phyloP scores from a whole-genome alignment of 2,329 filamentous ascomycete species.

The Aspergillus candidus region DNA sequence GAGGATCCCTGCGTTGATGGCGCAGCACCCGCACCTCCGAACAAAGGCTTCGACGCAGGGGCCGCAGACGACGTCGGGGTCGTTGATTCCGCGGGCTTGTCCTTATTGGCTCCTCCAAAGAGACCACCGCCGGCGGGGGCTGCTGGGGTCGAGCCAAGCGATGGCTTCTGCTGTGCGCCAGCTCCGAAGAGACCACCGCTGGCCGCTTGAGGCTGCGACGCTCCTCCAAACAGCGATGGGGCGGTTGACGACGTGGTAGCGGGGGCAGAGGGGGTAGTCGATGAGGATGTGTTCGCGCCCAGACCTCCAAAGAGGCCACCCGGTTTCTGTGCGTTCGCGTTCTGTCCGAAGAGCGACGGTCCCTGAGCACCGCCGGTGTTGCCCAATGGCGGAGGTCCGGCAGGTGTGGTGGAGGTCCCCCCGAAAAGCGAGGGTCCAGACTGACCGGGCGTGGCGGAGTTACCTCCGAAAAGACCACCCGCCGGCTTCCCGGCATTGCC shows the following conservation, averaged over 20 bases:
- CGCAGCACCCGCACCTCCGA: conserved; percentile 16
- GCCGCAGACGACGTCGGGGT: conserved; percentile 20
- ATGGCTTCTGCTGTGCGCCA: conserved; percentile 22
- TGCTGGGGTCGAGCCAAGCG: conserved; percentile 21
- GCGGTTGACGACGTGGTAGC: conserved; percentile 20
- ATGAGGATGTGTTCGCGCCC: conserved; percentile 20
- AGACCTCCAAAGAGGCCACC: conserved; percentile 21
- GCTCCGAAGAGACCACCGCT: conserved; percentile 26
- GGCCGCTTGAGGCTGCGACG: conserved; percentile 19
- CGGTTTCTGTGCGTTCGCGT: conserved; percentile 20
- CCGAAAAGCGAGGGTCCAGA: conserved; percentile 31
- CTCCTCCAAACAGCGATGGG: conserved; percentile 16
- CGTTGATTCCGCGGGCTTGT: conserved; percentile 26
- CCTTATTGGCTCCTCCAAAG: conserved; percentile 22
- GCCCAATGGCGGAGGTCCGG: conserved; percentile 41
- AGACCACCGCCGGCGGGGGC: conserved; percentile 9
- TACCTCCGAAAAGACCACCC: conserved; percentile 28
- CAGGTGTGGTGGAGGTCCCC: conserved; percentile 45
- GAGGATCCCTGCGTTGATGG: conserved; percentile 21
- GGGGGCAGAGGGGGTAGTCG: conserved; percentile 15
- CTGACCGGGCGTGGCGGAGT: conserved; percentile 35
- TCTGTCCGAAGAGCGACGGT: conserved; percentile 23
- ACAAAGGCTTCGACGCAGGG: conserved; percentile 24
- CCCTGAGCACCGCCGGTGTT: conserved; percentile 22
- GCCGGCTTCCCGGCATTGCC: conserved; percentile 23